phyloP scores from a whole-genome alignment of 371 early-diverging fungal species.

The Dinochytrium kinnereticum region DNA sequence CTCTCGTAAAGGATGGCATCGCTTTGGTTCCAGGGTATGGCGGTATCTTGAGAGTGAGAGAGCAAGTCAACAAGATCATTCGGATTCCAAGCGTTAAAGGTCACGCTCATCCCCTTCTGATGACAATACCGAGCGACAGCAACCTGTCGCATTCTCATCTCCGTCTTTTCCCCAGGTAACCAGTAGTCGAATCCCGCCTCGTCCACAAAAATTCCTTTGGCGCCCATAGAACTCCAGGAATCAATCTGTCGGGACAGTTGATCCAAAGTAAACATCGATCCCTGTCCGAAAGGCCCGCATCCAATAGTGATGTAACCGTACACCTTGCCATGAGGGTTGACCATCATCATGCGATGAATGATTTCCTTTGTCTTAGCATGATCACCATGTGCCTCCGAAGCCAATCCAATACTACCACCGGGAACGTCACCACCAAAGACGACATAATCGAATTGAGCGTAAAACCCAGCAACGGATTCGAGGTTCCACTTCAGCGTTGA shows the following conservation, averaged over 20 bases:
- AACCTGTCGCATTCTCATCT: slow-evolving; percentile 13
- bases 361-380: slow-evolving; percentile 14
- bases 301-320: slow-evolving; percentile 18
- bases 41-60: neutral
- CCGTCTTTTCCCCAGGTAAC: neutral
- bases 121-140: neutral
- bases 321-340: neutral
- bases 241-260: neutral
- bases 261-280: neutral
- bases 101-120: neutral
- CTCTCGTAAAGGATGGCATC: slow-evolving; percentile 14
- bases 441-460: slow-evolving; percentile 5
- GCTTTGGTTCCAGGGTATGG: neutral
- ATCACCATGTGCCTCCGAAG: neutral
- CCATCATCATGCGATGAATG: neutral
- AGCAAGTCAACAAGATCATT: neutral
- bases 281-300: neutral
- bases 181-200: slow-evolving; percentile 19
- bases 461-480: neutral
- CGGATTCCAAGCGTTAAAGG: slow-evolving; percentile 18
- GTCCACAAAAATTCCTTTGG: slow-evolving; percentile 6
- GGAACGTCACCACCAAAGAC: slow-evolving; percentile 12
- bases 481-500: neutral
- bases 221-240: neutral
- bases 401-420: neutral